A percentile compares a stretch with the other conserved stretches of the same genome.
phyloP scores from a whole-genome alignment of 352 stramenopile genomes.

The Elongisporangium prolatum region DNA sequence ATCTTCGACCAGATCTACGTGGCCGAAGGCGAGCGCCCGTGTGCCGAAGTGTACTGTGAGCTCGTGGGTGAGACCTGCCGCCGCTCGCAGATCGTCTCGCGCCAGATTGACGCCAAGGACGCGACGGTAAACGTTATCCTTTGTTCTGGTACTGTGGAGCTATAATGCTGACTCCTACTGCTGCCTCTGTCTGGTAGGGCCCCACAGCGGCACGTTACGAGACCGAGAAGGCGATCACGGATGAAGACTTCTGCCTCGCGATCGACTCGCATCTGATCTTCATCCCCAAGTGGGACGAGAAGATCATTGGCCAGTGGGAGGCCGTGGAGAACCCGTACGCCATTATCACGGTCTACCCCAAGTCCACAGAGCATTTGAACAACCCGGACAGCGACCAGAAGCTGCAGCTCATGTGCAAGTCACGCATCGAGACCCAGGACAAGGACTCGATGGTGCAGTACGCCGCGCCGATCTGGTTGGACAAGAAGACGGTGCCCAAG shows the following conservation, averaged over 20 bases:
- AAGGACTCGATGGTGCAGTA: slow-evolving; percentile 77
- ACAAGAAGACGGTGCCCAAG: slow-evolving; percentile 67
- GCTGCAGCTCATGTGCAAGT: slow-evolving; percentile 74
- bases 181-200: slow-evolving; percentile 24
- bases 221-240: slow-evolving; percentile 68
- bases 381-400: slow-evolving; percentile 46
- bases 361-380: slow-evolving; percentile 61
- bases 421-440: slow-evolving; percentile 69
- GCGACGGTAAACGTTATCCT: slow-evolving; percentile 35
- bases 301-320: slow-evolving; percentile 70
- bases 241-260: slow-evolving; percentile 78
- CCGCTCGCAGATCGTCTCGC: slow-evolving; percentile 57
- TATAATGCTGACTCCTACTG: not conserved
- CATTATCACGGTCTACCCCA: slow-evolving; percentile 82
- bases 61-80: slow-evolving; percentile 67
- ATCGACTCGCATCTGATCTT: slow-evolving; percentile 84
- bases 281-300: slow-evolving; percentile 72
- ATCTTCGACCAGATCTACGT: slow-evolving; percentile 76
- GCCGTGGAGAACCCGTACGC: slow-evolving; percentile 57
- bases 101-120: slow-evolving; percentile 60
- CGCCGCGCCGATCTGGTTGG: slow-evolving; percentile 53
- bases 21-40: slow-evolving; percentile 55
- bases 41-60: slow-evolving; percentile 59
- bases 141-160: not conserved
- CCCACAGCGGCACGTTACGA: slow-evolving; percentile 67